Percentiles rank a stretch among this genome's conserved stretches.
phyloP scores from a whole-genome alignment of 2,329 filamentous ascomycete species.

The Ciborinia camelliae region DNA sequence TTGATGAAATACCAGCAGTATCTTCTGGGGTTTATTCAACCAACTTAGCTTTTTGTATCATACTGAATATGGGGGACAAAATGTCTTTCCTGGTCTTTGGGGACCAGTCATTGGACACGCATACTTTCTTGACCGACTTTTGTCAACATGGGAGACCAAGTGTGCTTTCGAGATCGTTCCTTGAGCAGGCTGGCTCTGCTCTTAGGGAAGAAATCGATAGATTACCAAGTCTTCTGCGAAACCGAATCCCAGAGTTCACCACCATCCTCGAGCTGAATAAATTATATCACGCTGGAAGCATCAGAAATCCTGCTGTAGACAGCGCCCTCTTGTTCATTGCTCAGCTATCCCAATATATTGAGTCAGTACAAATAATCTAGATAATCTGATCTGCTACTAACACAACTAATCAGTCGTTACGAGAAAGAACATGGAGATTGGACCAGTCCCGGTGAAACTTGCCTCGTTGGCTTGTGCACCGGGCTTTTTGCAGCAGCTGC shows the following conservation, averaged over 20 bases:
- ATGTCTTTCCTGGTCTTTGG: conserved; percentile 62
- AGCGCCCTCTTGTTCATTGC: conserved; percentile 62
- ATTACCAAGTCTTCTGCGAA: conserved; percentile 54
- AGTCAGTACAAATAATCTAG: conserved; percentile 45
- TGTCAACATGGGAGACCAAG: conserved; percentile 46
- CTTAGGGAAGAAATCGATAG: conserved; percentile 58
- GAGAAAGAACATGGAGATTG: conserved; percentile 18
- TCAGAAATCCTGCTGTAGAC: conserved; percentile 61
- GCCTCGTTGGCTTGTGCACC: conserved; percentile 19
- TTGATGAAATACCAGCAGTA: conserved; percentile 16
- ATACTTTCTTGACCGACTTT: conserved; percentile 57
- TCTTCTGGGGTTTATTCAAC: background rate
- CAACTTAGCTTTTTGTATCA: conserved; percentile 16
- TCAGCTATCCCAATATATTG: conserved; percentile 66
- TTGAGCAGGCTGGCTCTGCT: conserved; percentile 55
- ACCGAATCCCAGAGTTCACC: conserved; percentile 58
- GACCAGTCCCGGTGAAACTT: conserved; percentile 13
- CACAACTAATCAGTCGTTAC: background rate
- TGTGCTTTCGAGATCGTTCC: conserved; percentile 57
- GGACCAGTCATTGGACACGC: conserved; percentile 68
- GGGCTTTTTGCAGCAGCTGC: conserved; percentile 19
- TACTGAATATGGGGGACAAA: conserved; percentile 32
- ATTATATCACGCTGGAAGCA: conserved; percentile 54
- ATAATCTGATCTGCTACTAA: background rate
- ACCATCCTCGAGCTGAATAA: conserved; percentile 63